A percentile compares a stretch with the other conserved stretches of the same genome.
phyloP scores from a whole-genome alignment of 202 grass and related monocot genomes.

The Eragrostis tef region DNA sequence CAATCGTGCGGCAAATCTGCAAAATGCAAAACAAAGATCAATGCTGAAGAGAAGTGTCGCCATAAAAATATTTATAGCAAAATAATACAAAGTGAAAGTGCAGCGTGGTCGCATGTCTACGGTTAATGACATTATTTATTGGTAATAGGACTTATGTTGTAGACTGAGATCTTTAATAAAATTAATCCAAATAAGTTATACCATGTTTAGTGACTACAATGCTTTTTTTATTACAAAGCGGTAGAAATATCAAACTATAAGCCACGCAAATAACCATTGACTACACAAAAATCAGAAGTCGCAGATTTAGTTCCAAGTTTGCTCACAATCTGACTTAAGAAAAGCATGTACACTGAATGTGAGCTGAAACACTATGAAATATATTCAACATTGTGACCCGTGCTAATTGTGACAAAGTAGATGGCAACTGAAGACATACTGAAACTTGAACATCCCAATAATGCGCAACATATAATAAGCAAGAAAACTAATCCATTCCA shows the following conservation, averaged over 20 bases:
- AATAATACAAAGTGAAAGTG: constrained; percentile 29
- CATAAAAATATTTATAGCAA: neutral
- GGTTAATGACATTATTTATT: constrained; percentile 11
- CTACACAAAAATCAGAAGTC: constrained; percentile 6
- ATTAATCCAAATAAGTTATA: constrained; percentile 10
- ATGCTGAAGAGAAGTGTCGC: constrained; percentile 8
- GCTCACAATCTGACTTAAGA: constrained; percentile 15
- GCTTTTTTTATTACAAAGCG: constrained; percentile 10
- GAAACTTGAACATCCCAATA: constrained; percentile 10
- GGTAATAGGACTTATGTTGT: neutral
- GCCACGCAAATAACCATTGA: constrained; percentile 16
- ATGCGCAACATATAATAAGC: neutral
- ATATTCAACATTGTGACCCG: neutral
- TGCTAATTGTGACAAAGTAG: neutral
- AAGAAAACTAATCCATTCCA: constrained; percentile 1
- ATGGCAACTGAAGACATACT: neutral
- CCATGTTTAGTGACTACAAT: neutral
- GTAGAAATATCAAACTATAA: constrained; percentile 12
- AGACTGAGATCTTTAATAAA: constrained; percentile 11
- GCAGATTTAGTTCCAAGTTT: constrained; percentile 10
- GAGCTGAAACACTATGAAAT: constrained; percentile 18
- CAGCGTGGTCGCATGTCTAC: neutral
- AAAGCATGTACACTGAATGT: neutral
- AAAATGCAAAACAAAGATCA: constrained; percentile 39
- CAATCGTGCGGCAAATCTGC: constrained; percentile 88